These are phyloP conservation scores for Pseudodiploospora longispora DNA, from an alignment of 2,329 filamentous ascomycete species.

Conservation along the genomic window DNA sequence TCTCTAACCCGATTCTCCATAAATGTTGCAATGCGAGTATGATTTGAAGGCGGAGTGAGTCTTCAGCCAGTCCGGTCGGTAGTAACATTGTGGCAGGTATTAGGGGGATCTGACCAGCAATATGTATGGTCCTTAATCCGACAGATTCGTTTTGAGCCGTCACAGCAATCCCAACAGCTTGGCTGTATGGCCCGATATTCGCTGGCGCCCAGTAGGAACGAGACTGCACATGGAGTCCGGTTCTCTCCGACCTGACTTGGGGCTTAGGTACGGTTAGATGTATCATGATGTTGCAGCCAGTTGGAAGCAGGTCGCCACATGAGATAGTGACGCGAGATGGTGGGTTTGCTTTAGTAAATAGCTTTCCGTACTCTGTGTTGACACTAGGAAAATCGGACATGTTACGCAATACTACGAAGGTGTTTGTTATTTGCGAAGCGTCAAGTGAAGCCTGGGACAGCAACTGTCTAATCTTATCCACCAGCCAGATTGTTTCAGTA, in stretches of 20 bases:
- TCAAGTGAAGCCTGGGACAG: conserved; percentile 26
- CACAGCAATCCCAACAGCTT: conserved; percentile 57
- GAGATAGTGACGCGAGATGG: conserved; percentile 79
- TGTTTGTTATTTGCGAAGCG: conserved; percentile 39
- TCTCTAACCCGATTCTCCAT: conserved; percentile 69
- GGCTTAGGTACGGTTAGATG: conserved; percentile 35
- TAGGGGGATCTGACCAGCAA: conserved; percentile 89
- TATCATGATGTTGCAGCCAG: conserved; percentile 52
- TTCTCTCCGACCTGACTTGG: conserved; percentile 30
- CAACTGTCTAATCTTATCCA: conserved; percentile 34
- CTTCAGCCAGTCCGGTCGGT: conserved; percentile 25
- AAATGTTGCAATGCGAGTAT: conserved; percentile 79
- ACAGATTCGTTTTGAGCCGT: conserved; percentile 9
- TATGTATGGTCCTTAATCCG: conserved; percentile 41
- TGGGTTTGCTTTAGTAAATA: conserved; percentile 73
- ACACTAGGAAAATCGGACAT: conserved; percentile 73
- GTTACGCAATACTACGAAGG: conserved; percentile 61
- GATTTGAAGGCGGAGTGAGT: conserved; percentile 48
- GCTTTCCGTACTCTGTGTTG: conserved; percentile 66
- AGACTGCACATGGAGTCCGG: conserved; percentile 80
- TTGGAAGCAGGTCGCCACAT: conserved; percentile 59
- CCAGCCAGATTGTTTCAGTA: conserved; percentile 40
- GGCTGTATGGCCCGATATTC: conserved; percentile 95
- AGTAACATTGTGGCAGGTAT: conserved; percentile 70
- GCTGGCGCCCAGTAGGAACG: conserved; percentile 96